phyloP scores from a whole-genome alignment of 768 basidiomycete genomes.

The Sarcodon aspratus region DNA sequence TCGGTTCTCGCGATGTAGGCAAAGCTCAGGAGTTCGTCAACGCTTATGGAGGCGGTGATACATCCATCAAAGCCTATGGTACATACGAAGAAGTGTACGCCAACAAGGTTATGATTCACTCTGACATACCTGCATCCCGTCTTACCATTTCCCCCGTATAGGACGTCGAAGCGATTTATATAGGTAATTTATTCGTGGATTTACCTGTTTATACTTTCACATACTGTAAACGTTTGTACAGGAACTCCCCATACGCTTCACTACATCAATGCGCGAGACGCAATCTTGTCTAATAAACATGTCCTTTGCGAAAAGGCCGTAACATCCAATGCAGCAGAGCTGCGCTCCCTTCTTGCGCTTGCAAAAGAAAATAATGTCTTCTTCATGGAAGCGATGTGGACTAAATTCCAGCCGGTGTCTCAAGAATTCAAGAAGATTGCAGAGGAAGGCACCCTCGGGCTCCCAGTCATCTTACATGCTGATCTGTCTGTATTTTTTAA shows the following conservation, averaged over 20 bases:
- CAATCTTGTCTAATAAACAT: conserved; percentile 72
- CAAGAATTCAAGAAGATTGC: conserved; percentile 53
- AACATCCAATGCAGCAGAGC: conserved; percentile 66
- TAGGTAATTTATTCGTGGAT: conserved; percentile 43
- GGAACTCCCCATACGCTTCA: conserved; percentile 83
- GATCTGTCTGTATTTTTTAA: conserved; percentile 67
- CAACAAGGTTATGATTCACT: conserved; percentile 36
- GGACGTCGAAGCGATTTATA: conserved; percentile 71
- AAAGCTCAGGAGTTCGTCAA: conserved; percentile 66
- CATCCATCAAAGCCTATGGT: conserved; percentile 55
- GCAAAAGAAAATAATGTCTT: conserved; percentile 75
- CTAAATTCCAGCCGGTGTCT: conserved; percentile 65
- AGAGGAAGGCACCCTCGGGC: conserved; percentile 53
- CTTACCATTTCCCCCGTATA: conserved; percentile 12
- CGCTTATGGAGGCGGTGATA: conserved; percentile 34
- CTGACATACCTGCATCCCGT: too few relatives aligned
- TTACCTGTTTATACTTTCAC: background rate
- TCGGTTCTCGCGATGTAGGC: conserved; percentile 59
- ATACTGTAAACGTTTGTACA: conserved; percentile 17
- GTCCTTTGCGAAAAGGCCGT: conserved; percentile 87
- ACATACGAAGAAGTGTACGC: conserved; percentile 65
- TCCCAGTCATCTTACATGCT: conserved; percentile 57
- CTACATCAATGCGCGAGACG: conserved; percentile 65
- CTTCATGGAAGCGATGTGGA: conserved; percentile 92
- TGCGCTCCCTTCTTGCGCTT: conserved; percentile 57